Percentiles rank a stretch among this genome's conserved stretches.
phyloP scores from a whole-genome alignment of 106 monocot species.

The Phalaenopsis aphrodite region DNA sequence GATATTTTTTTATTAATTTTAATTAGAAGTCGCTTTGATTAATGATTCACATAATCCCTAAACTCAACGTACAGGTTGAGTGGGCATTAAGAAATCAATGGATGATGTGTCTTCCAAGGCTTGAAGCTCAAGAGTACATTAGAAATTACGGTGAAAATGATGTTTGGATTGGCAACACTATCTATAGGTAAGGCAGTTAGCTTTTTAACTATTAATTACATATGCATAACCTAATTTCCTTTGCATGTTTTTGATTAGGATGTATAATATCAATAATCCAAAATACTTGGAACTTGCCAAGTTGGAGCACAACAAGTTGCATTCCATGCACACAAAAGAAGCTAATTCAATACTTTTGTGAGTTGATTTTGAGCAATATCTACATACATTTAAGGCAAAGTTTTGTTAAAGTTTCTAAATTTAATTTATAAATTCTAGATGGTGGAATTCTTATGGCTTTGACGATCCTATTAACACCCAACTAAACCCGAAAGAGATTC shows the following conservation, averaged over 20 bases:
- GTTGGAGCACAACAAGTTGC: slow-evolving; percentile 24
- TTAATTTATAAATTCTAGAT: slow-evolving; percentile 6
- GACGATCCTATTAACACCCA: slow-evolving; percentile 2
- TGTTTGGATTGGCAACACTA: too few relatives aligned
- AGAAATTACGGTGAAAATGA: too few relatives aligned
- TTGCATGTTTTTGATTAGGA: not conserved
- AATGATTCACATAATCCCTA: not conserved
- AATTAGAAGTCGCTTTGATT: not conserved
- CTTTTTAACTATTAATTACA: too few relatives aligned
- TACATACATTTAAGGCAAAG: not conserved
- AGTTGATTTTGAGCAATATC: slow-evolving; percentile 1
- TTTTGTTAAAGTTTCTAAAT: not conserved
- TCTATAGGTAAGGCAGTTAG: too few relatives aligned
- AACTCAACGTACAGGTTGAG: slow-evolving; percentile 2
- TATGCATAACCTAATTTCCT: too few relatives aligned
- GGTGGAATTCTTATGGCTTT: slow-evolving; percentile 22
- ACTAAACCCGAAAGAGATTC: slow-evolving; percentile 18
- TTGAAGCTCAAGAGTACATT: slow-evolving; percentile 9
- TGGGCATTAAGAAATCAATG: slow-evolving; percentile 14
- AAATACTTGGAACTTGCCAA: slow-evolving; percentile 32
- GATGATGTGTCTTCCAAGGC: slow-evolving; percentile 17
- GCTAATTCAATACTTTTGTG: slow-evolving; percentile 18
- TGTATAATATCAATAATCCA: slow-evolving; percentile 28
- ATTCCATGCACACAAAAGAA: slow-evolving; percentile 16
- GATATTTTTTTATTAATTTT: not conserved